Conservation (phyloP, 768 basidiomycete species). For the Tremella mesenterica region DNA sequence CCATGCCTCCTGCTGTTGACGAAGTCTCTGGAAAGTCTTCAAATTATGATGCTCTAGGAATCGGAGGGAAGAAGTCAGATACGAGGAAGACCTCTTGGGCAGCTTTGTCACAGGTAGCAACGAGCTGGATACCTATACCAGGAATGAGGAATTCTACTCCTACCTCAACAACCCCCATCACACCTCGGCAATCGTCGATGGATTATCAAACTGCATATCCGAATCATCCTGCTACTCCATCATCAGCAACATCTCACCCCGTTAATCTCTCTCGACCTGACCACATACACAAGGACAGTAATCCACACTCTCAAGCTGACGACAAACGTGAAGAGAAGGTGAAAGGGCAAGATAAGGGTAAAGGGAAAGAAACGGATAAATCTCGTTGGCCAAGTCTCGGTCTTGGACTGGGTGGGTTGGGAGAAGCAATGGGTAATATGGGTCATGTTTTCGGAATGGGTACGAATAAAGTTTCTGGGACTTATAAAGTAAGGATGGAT, state of each 20-base stretch:
- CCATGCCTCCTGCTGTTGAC: conserved; percentile 13
- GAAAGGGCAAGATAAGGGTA: conserved; percentile 1
- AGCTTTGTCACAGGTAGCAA: conserved; percentile 3
- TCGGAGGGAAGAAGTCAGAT: conserved; percentile 1
- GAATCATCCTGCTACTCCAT: no score
- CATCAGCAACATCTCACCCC: no score
- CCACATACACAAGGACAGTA: neutral
- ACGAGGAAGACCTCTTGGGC: conserved; percentile 24
- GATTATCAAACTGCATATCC: no score
- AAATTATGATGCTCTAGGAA: no score
- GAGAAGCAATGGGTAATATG: conserved; percentile 14
- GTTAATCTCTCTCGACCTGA: neutral
- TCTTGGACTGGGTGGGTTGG: conserved; percentile 12
- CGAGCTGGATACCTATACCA: conserved; percentile 24
- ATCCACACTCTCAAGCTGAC: neutral
- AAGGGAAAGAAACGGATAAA: conserved; percentile 7
- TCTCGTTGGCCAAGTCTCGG: conserved; percentile 13
- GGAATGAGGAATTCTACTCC: conserved; percentile 4
- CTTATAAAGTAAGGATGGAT: no score
- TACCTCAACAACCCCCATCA: neutral
- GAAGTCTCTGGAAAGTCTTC: no score
- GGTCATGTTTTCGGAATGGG: conserved; percentile 18
- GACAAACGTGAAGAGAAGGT: neutral
- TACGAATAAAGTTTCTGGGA: no score
- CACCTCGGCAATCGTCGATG: no score